phyloP scores from a whole-genome alignment of 2,329 filamentous ascomycete species.

The Helotiales sp. region DNA sequence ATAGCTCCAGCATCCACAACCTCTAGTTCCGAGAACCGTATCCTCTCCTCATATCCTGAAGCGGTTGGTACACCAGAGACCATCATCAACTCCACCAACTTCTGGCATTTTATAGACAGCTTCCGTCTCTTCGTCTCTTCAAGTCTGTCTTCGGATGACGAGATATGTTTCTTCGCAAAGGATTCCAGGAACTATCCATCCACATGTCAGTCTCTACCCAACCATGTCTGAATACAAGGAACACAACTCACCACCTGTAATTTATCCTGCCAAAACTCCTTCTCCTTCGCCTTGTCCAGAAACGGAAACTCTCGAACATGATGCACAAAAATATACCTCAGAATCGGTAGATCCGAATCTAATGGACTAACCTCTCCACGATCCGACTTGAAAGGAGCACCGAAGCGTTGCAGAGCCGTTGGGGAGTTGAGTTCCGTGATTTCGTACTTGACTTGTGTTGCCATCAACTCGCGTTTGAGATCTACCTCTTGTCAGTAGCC shows the following conservation, averaged over 20 bases:
- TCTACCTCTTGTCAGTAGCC: slow-evolving; percentile 56
- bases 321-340: slow-evolving; percentile 96
- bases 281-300: slow-evolving; percentile 92
- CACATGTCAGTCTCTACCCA: not conserved
- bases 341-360: slow-evolving; percentile 89
- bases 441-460: slow-evolving; percentile 85
- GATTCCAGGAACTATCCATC: slow-evolving; percentile 83
- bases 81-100: slow-evolving; percentile 99
- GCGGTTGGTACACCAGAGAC: slow-evolving; percentile 94
- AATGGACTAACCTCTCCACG: slow-evolving; percentile 89
- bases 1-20: slow-evolving; percentile 93
- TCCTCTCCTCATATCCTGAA: slow-evolving; percentile 95
- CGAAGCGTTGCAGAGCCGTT: slow-evolving; percentile 91
- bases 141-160: slow-evolving; percentile 90
- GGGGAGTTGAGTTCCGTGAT: slow-evolving; percentile 92
- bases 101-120: slow-evolving; percentile 87
- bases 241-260: slow-evolving; percentile 75
- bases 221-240: not conserved
- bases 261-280: slow-evolving; percentile 99
- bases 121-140: slow-evolving; percentile 96
- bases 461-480: slow-evolving; percentile 92
- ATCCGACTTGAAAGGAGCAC: slow-evolving; percentile 91
- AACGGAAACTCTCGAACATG: slow-evolving; percentile 98
- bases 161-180: slow-evolving; percentile 96
- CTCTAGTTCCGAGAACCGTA: slow-evolving; percentile 94